Evolutionary conservation across 2,329 filamentous ascomycete species (phyloP), one percentile per base, ranked within the genome.

Genomic region (Ambrosiella cleistominuta): DNA sequence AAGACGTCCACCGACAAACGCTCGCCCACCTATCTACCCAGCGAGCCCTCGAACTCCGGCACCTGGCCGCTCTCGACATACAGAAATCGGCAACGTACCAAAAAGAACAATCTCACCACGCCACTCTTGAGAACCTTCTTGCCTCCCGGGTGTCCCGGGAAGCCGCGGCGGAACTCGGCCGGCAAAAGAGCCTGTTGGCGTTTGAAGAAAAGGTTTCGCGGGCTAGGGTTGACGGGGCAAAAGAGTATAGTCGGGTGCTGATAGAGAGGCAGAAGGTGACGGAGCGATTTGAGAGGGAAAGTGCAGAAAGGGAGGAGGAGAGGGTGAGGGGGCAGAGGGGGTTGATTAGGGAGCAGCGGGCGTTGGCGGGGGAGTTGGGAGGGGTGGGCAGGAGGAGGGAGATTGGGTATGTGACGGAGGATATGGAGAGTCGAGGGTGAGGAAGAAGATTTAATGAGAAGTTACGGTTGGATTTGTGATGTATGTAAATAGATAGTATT

Each of bases 391-490:
- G 69, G 42, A 56, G 74, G 63, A 70, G 73, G 61, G 75, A 78
- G 68, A 75, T 80, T 68, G 78, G 78, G n/a, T 80, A 72, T 62
- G 71, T 81, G 38, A 74, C 49, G 12, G 59, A 60, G n/a, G 44
- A 47, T 47, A 15, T 47, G 44, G 27, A 27, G 27, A 27, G 27
- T 27, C 27, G 27, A 27, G 27, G 27, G 3, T 47, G n/a, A 47
- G 44, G n/a, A 15, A 47, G 40, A 12, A n/a, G 3, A 42, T 42
- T 42, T 47, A 47, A 27, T 27, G 27, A 27, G 27, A 27, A 27
- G 27, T 27, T 27, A 27, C 27, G 27, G 27, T 27, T 27, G 27
- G 27, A 27, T 27, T 27, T 27, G 27, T 27, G 27, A 27, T 27
- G 27, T 27, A 27, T 27, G 4, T 27, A 27, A 27, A 27, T 27